Conservation (phyloP, 495 filamentous ascomycete species). For the Penicillium ucsense region DNA sequence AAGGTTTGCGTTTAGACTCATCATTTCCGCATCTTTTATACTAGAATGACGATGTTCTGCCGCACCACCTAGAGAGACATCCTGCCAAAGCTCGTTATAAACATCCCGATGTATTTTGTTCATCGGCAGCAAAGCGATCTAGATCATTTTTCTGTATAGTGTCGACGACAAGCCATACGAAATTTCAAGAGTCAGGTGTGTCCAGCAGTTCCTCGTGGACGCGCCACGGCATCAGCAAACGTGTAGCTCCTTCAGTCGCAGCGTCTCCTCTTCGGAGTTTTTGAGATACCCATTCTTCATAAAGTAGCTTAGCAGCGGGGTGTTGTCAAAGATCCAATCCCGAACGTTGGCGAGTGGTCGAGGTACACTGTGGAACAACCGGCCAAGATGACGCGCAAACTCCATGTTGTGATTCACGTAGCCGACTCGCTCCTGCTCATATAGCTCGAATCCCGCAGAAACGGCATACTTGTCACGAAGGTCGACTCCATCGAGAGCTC, state of each 20-base stretch:
- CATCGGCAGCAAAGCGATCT: too few species aligned
- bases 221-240: not conserved
- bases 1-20: too few species aligned
- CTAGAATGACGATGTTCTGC: too few species aligned
- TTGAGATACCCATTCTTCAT: conserved; percentile 8
- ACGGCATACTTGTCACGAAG: conserved; percentile 5
- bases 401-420: conserved; percentile 17
- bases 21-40: too few species aligned
- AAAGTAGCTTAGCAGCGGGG: conserved; percentile 5
- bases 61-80: too few species aligned
- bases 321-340: conserved; percentile 13
- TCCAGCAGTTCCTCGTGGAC: too few species aligned
- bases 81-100: too few species aligned
- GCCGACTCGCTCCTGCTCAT: conserved; percentile 10
- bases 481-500: conserved; percentile 10
- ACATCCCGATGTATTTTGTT: too few species aligned
- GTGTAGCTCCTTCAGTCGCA: conserved; percentile 11
- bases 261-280: conserved; percentile 8
- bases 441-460: conserved; percentile 10
- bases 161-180: too few species aligned
- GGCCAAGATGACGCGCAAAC: conserved; percentile 9
- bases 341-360: conserved; percentile 9
- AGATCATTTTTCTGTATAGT: too few species aligned
- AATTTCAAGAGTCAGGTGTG: too few species aligned
- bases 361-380: conserved; percentile 12